Evolutionary conservation across 768 basidiomycete species (phyloP).

Genomic region (Galerina sulciceps): DNA sequence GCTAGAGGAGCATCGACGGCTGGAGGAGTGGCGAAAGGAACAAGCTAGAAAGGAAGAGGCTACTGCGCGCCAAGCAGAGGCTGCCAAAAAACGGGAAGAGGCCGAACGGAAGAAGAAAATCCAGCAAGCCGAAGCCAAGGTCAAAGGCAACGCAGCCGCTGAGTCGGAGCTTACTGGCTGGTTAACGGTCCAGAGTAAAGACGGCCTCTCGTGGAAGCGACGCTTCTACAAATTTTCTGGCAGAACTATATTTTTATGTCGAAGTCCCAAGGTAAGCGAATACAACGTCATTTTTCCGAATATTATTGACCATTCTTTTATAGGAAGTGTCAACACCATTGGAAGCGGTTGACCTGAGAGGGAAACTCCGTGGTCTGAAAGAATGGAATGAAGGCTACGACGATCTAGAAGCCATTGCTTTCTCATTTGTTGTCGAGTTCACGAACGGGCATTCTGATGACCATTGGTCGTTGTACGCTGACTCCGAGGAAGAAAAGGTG

Average conservation of each 20-base stretch:
- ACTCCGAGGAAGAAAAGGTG: constrained; percentile 69
- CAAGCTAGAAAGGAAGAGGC: constrained; percentile 50
- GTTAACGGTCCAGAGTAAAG: constrained; percentile 63
- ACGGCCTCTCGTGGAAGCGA: constrained; percentile 63
- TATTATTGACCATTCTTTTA: neutral
- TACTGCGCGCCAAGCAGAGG: constrained; percentile 47
- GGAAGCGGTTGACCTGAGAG: constrained; percentile 51
- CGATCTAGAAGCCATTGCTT: constrained; percentile 64
- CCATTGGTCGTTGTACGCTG: constrained; percentile 63
- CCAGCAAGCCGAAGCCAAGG: constrained; percentile 45
- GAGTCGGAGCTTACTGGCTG: constrained; percentile 52
- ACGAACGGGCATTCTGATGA: constrained; percentile 36
- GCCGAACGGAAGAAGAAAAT: constrained; percentile 52
- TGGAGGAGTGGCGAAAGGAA: constrained; percentile 58
- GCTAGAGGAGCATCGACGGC: constrained; percentile 50
- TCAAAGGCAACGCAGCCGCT: constrained; percentile 38
- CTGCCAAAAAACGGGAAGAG: constrained; percentile 42
- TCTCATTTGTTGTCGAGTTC: constrained; percentile 71
- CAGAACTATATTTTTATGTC: constrained; percentile 50
- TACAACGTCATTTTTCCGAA: neutral
- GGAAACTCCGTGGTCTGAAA: constrained; percentile 47
- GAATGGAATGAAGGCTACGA: constrained; percentile 76
- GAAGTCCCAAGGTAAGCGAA: constrained; percentile 50
- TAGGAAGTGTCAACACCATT: constrained; percentile 44
- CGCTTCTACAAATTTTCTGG: constrained; percentile 64